Evolutionary conservation across 2,329 filamentous ascomycete genomes (phyloP).

Genomic region (Fusarium newnesense): DNA sequence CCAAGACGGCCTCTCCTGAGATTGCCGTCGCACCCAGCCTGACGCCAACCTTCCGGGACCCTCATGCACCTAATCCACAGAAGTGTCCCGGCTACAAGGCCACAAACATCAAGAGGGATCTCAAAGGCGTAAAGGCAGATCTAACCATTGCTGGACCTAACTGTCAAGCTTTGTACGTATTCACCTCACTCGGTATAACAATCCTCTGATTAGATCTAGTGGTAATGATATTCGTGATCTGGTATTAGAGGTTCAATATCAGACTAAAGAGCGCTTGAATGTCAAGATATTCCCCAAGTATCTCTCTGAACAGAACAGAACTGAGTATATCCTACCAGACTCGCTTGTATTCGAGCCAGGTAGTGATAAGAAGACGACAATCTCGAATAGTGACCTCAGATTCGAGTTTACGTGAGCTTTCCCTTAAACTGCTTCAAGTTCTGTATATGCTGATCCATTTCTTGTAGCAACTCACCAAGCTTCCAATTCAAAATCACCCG

Average conservation of each 20-base stretch:
- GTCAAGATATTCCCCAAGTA: background rate
- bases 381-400: background rate
- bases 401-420: background rate
- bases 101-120: background rate
- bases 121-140: background rate
- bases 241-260: background rate
- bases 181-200: rapidly evolving
- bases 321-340: background rate
- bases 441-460: background rate
- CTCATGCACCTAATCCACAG: background rate
- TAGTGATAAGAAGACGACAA: background rate
- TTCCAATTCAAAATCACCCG: background rate
- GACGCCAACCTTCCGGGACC: background rate
- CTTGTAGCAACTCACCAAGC: background rate
- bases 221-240: background rate
- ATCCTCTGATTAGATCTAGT: background rate
- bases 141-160: background rate
- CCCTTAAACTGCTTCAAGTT: background rate
- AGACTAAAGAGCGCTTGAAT: background rate
- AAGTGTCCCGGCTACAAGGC: background rate
- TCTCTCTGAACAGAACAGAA: background rate
- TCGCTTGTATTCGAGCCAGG: background rate
- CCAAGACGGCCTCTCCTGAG: background rate
- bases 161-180: background rate
- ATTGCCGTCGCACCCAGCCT: background rate